Base-by-base conservation (phyloP, 2,329 filamentous ascomycete genomes). In the Corynespora cassiicola region DNA sequence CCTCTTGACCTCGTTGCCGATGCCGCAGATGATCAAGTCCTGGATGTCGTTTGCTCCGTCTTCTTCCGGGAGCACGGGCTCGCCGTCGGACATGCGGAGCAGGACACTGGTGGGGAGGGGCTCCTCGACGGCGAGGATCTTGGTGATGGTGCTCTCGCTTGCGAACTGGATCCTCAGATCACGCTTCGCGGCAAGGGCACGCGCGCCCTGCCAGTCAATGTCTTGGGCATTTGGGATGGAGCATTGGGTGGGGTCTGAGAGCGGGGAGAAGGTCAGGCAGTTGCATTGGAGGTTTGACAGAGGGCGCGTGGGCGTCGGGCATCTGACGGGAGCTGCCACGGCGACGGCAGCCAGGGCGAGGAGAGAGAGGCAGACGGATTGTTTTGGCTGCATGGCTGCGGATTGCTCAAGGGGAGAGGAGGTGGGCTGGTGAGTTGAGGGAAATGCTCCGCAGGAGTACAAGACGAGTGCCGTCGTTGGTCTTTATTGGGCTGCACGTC, bases 121-220 rank as follows among this genome's bases (percentile, higher is more conserved):
- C 7, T 38, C 32, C 5, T 48, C 26, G 2, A 50, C 48, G 1
- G 47, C 29, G 5, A 62, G 55, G 8, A 62, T 46, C 23, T 36
- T 50, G 11, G 45, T 27, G 14, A 60, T 49, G 11, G 58, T 50
- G 11, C 12, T 34, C 23, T 53, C 24, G 34, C 45, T 56, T 6
- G 58, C 55, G 36, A 62, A 60, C 10, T 56, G 46, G 17, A 63
- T 47, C 16, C 48, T 46, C 34, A 63, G 40, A 4, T 54, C 45
- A 38, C 54, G 49, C 11, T 47, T 34, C 9, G 44, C 43, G 2
- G 59, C 57, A 9, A 62, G 45, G 1, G 36, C 39, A n/a, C 49
- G 48, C 5, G 59, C 59, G 0, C 51, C 45, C 11, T 49, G 28
- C 58, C 58, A 63, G 37, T 52, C 47, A 6, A 62, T 47, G 1